phyloP scores from a whole-genome alignment of 495 filamentous ascomycete genomes.

The Penicillium bialowiezense region DNA sequence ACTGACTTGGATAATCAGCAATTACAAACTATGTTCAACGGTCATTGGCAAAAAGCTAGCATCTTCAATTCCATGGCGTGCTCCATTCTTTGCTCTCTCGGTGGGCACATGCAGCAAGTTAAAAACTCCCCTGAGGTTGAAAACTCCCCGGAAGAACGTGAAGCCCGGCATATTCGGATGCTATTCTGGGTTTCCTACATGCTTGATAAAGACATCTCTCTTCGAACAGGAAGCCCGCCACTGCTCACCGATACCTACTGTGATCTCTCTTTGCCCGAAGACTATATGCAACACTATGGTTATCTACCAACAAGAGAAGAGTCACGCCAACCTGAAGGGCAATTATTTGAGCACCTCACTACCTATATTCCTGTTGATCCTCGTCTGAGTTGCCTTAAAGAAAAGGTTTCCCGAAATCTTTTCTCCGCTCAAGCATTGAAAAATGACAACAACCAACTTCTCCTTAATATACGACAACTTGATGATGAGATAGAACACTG shows the following conservation, averaged over 20 bases:
- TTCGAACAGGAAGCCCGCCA: conserved; percentile 26
- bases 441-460: conserved; percentile 11
- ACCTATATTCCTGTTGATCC: neutral
- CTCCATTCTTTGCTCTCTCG: conserved; percentile 12
- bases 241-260: conserved; percentile 23
- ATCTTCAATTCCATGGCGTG: conserved; percentile 13
- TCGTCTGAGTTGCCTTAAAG: conserved; percentile 11
- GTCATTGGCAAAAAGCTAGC: conserved; percentile 11
- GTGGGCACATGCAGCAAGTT: conserved; percentile 2
- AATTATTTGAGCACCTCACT: too few relatives aligned
- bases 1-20: neutral
- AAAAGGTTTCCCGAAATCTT: conserved; percentile 11
- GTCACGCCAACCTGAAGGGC: too few relatives aligned
- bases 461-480: conserved; percentile 13
- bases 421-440: conserved; percentile 11
- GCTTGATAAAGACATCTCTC: conserved; percentile 28
- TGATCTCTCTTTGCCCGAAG: conserved; percentile 20
- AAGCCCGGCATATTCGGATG: conserved; percentile 14
- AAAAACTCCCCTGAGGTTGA: too few relatives aligned
- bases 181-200: conserved; percentile 35
- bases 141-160: neutral
- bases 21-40: conserved; percentile 9
- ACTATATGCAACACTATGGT: neutral
- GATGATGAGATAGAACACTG: conserved; percentile 19
- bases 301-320: too few relatives aligned